Evolutionary conservation across 2,329 filamentous ascomycete species (phyloP), one percentile per base, ranked within the genome.

Genomic region (Trichoderma koningiopsis): DNA sequence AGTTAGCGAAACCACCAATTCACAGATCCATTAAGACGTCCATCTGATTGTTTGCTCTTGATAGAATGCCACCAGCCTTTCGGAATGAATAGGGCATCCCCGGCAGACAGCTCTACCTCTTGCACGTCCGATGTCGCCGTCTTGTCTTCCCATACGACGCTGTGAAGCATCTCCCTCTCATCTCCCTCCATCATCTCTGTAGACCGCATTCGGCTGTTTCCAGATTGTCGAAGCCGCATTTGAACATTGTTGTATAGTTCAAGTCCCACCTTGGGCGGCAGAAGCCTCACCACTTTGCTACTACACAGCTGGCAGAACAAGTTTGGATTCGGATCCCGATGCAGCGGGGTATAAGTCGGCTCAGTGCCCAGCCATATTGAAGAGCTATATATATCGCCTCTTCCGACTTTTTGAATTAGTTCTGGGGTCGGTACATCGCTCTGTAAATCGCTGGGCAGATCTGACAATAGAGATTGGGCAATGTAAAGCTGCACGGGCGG

Each of bases 321-420:
- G 76, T 99, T 99, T 0, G 93, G 93, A 75, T 98, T 98, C 0
- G 96, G 96, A 75, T 99, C 96, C 67, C 92, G 88, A 79, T 99
- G 96, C 3, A 97, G 83, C 4, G 96, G 94, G 0, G 96, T 97
- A 74, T 93, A 94, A 0, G 94, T 97, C 0, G 93, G 93, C 49
- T 93, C 89, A 16, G 91, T 83, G 0, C 96, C 96, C 14, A 98
- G 85, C 95, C 95, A 99, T 55, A 98, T 83, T 74, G 92, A 96
- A 0, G 91, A 90, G 74, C 86, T 88, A 77, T 98, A 97, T n/a
- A 97, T 81, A 77, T 97, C 94, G 3, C 93, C 93, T 73, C 87
- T 91, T 0, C 92, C 92, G 1, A 88, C 85, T 7, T 82, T 77
- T 4, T 76, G 78, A 4, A 97, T 88, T 4, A 94, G 75, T 0